Evolutionary conservation across 2,329 filamentous ascomycete genomes (phyloP), one percentile per base, ranked within the genome.

Genomic region (Plectosphaerella cucumerina): DNA sequence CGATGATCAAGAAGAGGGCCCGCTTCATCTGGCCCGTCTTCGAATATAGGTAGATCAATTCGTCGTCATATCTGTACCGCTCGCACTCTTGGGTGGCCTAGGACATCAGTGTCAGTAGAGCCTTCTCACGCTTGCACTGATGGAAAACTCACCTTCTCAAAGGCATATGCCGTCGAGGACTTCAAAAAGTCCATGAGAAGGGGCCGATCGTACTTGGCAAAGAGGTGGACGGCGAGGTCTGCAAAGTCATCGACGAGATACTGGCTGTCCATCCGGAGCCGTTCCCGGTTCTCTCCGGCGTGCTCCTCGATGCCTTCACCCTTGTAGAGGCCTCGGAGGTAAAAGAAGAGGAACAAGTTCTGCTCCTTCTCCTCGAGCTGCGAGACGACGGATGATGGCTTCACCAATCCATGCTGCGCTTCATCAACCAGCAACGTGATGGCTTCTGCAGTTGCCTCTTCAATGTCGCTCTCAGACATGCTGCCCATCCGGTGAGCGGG

Each of bases 11-110:
- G 60, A 87, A 92, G 3, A 99, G 75, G 0, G 95, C 95, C 12
- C 89, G 85, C 68, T 97, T 96, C 60, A 90, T 94, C 67, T 97
- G 86, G 0, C 94, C 94, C 0, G 91, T 97, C 66, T 97, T 97
- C 53, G 91, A 95, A 61, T 97, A 87, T 2, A 99, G 81, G 62
- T 94, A 94, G 14, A 99, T 93, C n/a, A 97, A 81, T 65, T 99
- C 94, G 35, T 90, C 88, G 45, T 95, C 88, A 68, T 89, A 97
- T 58, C 87, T 84, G 58, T 82, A 80, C 14, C 77, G 73, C 67
- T 97, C 91, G 63, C 94, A 99, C 60, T 95, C 84, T 78, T 73
- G 81, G 56, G 71, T 88, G 66, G 71, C 90, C 83, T 78, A 67
- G 3, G 1, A 12, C 15, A 6, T 3, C 18, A n/a, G n/a, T 17